A percentile compares a stretch with the other conserved stretches of the same genome.
Conservation (phyloP, 306 rosid genomes). For the Clitoria ternatea region DNA sequence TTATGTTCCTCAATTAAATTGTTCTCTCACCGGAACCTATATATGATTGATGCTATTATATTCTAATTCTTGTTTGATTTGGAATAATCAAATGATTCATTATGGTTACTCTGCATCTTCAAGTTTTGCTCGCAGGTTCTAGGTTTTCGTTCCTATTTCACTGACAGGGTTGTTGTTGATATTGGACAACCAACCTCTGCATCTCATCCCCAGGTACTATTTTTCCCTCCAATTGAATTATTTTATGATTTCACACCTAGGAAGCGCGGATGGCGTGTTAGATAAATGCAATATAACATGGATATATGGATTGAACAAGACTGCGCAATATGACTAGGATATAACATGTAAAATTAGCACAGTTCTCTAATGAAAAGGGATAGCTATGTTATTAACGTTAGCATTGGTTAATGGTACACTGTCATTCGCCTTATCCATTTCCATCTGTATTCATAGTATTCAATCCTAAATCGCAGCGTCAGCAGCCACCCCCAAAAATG, state of each 20-base stretch:
- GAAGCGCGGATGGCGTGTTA: background rate
- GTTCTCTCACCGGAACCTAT: background rate
- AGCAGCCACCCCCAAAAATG: too few species aligned
- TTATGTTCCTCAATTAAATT: background rate
- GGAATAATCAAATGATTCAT: slow-evolving; percentile 1
- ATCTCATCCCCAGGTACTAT: slow-evolving; percentile 75
- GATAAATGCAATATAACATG: background rate
- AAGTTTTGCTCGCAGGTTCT: slow-evolving; percentile 40
- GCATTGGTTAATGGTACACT: background rate
- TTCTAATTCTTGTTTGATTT: background rate
- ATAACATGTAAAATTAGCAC: background rate
- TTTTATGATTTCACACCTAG: background rate
- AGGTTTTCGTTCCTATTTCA: slow-evolving; percentile 48
- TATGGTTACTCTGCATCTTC: slow-evolving; percentile 19
- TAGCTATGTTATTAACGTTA: background rate
- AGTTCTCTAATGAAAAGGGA: background rate
- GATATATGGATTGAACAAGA: too few species aligned
- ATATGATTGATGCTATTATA: background rate
- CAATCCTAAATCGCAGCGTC: too few species aligned
- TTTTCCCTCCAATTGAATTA: background rate
- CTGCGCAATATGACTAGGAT: background rate
- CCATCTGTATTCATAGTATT: too few species aligned
- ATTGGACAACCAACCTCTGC: slow-evolving; percentile 85
- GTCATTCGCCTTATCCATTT: too few species aligned
- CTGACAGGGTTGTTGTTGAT: slow-evolving; percentile 43